Percentiles rank a stretch among this genome's conserved stretches.
These are phyloP conservation scores for Pinus tabuliformis DNA, from an alignment of 75 land plant species.

Conservation along the genomic window DNA sequence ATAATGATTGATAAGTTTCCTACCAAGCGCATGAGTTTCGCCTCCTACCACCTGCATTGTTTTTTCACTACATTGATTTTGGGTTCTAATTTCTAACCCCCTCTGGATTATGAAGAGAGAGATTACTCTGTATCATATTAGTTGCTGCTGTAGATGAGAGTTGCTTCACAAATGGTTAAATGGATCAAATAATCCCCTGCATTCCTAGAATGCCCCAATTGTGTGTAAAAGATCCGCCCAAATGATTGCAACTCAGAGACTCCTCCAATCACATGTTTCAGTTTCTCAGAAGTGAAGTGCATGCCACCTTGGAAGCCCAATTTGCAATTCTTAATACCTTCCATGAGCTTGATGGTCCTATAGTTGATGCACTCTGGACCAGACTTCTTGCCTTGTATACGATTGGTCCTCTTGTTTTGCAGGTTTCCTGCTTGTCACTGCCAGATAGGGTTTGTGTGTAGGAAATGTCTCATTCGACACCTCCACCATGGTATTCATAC, in stretches of 20 bases:
- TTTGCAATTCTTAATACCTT: slow-evolving; percentile 11
- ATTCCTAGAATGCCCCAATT: slow-evolving; percentile 34
- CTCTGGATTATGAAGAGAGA: too few species aligned
- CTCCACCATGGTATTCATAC: too few species aligned
- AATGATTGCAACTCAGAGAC: slow-evolving; percentile 24
- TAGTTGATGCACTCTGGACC: neutral
- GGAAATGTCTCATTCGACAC: too few species aligned
- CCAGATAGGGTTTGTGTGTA: too few species aligned
- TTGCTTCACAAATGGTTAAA: slow-evolving; percentile 12
- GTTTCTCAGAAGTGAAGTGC: neutral
- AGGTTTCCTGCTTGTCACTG: too few species aligned
- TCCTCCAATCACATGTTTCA: neutral
- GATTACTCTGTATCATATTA: too few species aligned
- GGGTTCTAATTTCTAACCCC: too few species aligned
- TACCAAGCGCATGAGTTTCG: too few species aligned
- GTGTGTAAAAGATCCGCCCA: slow-evolving; percentile 39
- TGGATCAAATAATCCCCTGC: slow-evolving; percentile 32
- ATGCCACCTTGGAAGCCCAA: neutral
- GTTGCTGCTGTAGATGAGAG: slow-evolving; percentile 27
- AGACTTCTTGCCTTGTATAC: neutral
- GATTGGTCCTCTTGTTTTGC: slow-evolving; percentile 12
- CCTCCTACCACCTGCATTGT: neutral
- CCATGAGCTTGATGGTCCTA: slow-evolving; percentile 14
- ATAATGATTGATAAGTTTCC: too few species aligned
- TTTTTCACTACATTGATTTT: neutral